Conservation (phyloP, 2,329 filamentous ascomycete species). For the Laburnicola sp. region DNA sequence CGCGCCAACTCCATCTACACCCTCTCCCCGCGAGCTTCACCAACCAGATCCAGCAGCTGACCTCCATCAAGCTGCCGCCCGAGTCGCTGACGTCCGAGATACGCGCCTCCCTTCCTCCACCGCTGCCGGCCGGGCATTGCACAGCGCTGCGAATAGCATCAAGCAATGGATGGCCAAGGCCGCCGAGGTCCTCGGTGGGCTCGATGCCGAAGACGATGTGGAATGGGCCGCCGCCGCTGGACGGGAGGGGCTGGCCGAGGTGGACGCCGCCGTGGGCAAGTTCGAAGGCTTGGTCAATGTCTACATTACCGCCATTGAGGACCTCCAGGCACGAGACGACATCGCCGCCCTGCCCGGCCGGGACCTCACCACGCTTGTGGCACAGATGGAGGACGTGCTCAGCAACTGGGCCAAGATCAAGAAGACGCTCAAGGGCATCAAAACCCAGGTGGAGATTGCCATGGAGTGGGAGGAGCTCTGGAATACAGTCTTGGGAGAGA, state of each 20-base stretch:
- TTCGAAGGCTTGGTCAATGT: conserved; percentile 91
- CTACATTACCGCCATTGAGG: conserved; percentile 92
- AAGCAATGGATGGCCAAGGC: conserved; percentile 92
- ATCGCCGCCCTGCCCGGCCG: conserved; percentile 70
- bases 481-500: conserved; percentile 90
- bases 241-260: conserved; percentile 72
- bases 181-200: conserved; percentile 79
- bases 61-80: conserved; percentile 85
- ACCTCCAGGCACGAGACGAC: conserved; percentile 78
- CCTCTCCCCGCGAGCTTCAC: conserved; percentile 86
- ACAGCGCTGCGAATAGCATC: conserved; percentile 89
- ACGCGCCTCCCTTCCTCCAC: conserved; percentile 82
- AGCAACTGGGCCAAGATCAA: conserved; percentile 84
- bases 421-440: conserved; percentile 73
- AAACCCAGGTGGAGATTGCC: conserved; percentile 89
- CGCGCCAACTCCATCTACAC: conserved; percentile 86
- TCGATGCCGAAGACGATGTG: conserved; percentile 95
- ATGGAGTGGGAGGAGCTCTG: conserved; percentile 99
- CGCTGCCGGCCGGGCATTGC: conserved; percentile 79
- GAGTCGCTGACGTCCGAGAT: conserved; percentile 81
- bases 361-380: conserved; percentile 74
- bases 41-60: conserved; percentile 89
- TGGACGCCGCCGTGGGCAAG: conserved; percentile 71
- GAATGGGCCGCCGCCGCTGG: conserved; percentile 94
- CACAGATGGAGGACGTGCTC: conserved; percentile 87